Conservation (phyloP, 164 flowering plant genomes). For the Vitis vinifera region DNA sequence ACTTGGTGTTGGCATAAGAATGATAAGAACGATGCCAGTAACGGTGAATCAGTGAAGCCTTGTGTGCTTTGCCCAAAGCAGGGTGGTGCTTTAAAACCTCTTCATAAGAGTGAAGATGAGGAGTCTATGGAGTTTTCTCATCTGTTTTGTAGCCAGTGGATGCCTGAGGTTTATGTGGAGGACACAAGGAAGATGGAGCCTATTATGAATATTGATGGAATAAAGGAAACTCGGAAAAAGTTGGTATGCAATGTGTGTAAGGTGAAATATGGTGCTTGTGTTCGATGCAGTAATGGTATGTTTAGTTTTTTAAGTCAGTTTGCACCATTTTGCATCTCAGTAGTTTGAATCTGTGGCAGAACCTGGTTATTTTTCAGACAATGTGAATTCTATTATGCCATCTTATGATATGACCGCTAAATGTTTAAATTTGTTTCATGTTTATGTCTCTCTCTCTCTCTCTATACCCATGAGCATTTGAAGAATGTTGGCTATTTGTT, state of each 20-base stretch:
- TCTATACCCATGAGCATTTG: background rate
- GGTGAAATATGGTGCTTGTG: constrained; percentile 80
- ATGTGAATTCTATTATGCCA: background rate
- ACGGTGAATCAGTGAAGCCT: constrained; percentile 26
- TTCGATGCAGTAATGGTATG: constrained; percentile 98
- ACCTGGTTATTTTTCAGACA: background rate
- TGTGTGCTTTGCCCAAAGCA: constrained; percentile 82
- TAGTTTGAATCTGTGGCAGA: constrained; percentile 8
- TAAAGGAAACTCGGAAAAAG: constrained; percentile 64
- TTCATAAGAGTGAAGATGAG: constrained; percentile 30
- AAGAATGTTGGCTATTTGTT: background rate
- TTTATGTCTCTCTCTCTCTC: no score
- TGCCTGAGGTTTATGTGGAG: constrained; percentile 83
- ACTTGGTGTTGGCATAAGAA: constrained; percentile 69
- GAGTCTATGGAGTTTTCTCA: constrained; percentile 59
- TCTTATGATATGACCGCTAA: background rate
- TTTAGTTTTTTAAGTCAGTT: constrained; percentile 23
- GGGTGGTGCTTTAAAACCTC: constrained; percentile 86
- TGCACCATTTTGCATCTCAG: constrained; percentile 9
- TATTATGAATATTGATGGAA: constrained; percentile 62
- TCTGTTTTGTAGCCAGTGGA: constrained; percentile 86
- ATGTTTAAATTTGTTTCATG: background rate
- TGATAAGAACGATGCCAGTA: constrained; percentile 22
- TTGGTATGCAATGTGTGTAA: constrained; percentile 81
- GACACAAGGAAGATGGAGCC: constrained; percentile 77